phyloP scores from a whole-genome alignment of 176 grass and related monocot species.

The Pontederia paniculata region DNA sequence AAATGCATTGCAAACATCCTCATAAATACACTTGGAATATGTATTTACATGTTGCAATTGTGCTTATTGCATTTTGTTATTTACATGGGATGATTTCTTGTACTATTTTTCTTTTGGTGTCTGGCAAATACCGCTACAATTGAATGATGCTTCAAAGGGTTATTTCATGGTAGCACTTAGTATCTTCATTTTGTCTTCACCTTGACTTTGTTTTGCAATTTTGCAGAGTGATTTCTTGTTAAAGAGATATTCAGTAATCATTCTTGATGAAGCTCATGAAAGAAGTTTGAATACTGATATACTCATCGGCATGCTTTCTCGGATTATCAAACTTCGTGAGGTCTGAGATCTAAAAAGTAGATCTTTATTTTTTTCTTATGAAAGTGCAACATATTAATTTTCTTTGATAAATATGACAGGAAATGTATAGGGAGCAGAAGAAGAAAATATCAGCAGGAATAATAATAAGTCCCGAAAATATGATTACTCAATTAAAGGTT shows the following conservation, averaged over 20 bases:
- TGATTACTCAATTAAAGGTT: slow-evolving; percentile 66
- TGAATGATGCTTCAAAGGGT: background rate
- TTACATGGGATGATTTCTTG: too few relatives aligned
- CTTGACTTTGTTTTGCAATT: background rate
- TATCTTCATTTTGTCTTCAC: slow-evolving; percentile 11
- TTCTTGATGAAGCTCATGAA: slow-evolving; percentile 98
- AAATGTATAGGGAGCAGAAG: slow-evolving; percentile 57
- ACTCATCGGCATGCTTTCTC: slow-evolving; percentile 94
- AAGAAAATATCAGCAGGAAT: slow-evolving; percentile 37
- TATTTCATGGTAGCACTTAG: background rate
- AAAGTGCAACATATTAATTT: slow-evolving; percentile 6
- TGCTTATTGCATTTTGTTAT: too few relatives aligned
- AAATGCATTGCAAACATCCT: too few relatives aligned
- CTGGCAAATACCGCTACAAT: too few relatives aligned
- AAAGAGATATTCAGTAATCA: slow-evolving; percentile 74
- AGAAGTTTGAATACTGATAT: slow-evolving; percentile 98
- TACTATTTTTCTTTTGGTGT: background rate
- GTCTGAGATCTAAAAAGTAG: slow-evolving; percentile 15
- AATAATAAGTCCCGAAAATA: slow-evolving; percentile 41
- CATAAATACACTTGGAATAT: too few relatives aligned
- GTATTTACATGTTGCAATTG: too few relatives aligned
- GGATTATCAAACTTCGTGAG: slow-evolving; percentile 79
- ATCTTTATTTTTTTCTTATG: slow-evolving; percentile 5
- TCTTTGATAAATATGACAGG: slow-evolving; percentile 25
- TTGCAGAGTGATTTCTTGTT: slow-evolving; percentile 70